phyloP scores from a whole-genome alignment of 208 protist species.

The Jaenimonas drosophilae region DNA sequence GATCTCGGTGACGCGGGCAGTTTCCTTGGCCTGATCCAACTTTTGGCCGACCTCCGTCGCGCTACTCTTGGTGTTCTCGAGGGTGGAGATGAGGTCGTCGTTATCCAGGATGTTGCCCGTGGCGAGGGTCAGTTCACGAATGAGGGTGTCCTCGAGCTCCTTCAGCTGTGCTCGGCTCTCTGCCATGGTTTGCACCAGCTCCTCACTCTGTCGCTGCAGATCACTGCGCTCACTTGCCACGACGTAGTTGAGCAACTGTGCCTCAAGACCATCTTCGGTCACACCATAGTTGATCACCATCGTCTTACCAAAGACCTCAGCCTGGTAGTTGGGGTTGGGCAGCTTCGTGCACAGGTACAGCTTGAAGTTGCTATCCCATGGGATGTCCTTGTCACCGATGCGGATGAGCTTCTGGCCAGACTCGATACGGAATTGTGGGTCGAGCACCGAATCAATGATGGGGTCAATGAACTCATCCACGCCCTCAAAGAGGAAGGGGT shows the following conservation, averaged over 20 bases:
- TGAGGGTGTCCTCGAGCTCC: slow-evolving; percentile 97
- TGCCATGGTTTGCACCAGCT: slow-evolving; percentile 96
- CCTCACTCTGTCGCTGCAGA: slow-evolving; percentile 91
- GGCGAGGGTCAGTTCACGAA: slow-evolving; percentile 92
- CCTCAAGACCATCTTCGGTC: slow-evolving; percentile 96
- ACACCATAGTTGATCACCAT: slow-evolving; percentile 99
- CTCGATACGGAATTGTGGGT: slow-evolving; percentile 92
- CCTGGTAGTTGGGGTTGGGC: slow-evolving; percentile 97
- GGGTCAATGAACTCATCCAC: slow-evolving; percentile 99
- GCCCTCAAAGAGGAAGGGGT: slow-evolving; percentile 97
- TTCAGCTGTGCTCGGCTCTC: slow-evolving; percentile 96
- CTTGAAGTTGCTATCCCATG: slow-evolving; percentile 97
- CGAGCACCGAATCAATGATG: slow-evolving; percentile 97
- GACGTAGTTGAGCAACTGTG: slow-evolving; percentile 98
- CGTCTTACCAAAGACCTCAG: slow-evolving; percentile 96
- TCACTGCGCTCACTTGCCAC: slow-evolving; percentile 96
- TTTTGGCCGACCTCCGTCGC: slow-evolving; percentile 95
- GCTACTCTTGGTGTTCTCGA: slow-evolving; percentile 98
- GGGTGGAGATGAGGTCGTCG: slow-evolving; percentile 95
- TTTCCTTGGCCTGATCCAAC: slow-evolving; percentile 92
- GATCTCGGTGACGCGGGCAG: slow-evolving; percentile 92
- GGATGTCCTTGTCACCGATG: slow-evolving; percentile 95
- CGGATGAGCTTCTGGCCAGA: slow-evolving; percentile 83
- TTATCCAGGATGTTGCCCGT: slow-evolving; percentile 99
- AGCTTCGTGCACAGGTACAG: slow-evolving; percentile 98